phyloP scores from a whole-genome alignment of 164 flowering plant species.

The Macadamia integrifolia region DNA sequence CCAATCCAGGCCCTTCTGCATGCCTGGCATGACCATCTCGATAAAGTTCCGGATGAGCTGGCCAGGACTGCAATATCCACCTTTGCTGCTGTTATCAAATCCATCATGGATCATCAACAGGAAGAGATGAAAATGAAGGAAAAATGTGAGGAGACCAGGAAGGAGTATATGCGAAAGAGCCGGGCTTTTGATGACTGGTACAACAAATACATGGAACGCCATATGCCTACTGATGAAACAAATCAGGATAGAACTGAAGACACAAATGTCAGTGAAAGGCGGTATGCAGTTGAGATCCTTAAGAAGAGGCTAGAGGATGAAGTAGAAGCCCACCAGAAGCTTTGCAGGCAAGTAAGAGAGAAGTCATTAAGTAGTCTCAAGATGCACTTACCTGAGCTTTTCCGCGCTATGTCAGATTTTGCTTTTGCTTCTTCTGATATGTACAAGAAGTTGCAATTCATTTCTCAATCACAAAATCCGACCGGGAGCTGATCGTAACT shows the following conservation, averaged over 20 bases:
- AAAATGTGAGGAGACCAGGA: constrained; percentile 61
- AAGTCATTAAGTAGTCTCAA: constrained; percentile 69
- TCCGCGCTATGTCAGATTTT: constrained; percentile 66
- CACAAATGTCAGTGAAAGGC: constrained; percentile 38
- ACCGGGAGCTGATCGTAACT: constrained; percentile 11
- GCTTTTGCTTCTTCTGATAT: constrained; percentile 54
- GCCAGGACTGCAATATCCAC: constrained; percentile 57
- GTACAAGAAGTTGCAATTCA: constrained; percentile 42
- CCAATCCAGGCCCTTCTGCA: constrained; percentile 66
- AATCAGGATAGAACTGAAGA: constrained; percentile 52
- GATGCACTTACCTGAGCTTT: constrained; percentile 76
- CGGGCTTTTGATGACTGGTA: constrained; percentile 70
- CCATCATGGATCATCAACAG: constrained; percentile 59
- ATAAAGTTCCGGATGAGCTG: constrained; percentile 70
- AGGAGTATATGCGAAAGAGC: constrained; percentile 45
- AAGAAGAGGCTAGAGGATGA: constrained; percentile 77
- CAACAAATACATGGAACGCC: constrained; percentile 48
- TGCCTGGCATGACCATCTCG: constrained; percentile 67
- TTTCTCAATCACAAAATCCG: constrained; percentile 27
- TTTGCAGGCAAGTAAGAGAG: constrained; percentile 77
- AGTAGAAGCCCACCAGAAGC: constrained; percentile 50
- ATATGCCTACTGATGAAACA: constrained; percentile 35
- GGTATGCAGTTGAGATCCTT: constrained; percentile 55
- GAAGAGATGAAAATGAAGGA: constrained; percentile 76
- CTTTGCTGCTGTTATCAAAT: constrained; percentile 63